phyloP scores from a whole-genome alignment of 345 rosid genomes.

The Cardamine chenopodiifolia region DNA sequence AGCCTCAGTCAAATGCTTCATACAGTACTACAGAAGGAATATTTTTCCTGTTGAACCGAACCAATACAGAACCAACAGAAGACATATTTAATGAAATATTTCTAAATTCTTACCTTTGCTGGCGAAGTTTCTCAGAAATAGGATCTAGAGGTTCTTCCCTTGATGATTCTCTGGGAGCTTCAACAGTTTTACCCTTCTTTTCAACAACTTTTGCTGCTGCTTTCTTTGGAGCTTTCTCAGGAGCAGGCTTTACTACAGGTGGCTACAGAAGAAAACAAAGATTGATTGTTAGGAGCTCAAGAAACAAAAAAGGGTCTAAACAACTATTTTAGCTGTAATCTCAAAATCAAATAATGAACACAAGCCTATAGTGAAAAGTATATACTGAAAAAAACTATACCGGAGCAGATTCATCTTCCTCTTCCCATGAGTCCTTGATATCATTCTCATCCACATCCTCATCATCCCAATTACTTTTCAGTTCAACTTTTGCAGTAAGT shows the following conservation, averaged over 20 bases:
- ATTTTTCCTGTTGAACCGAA: neutral
- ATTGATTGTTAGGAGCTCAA: neutral
- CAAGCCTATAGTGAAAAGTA: neutral
- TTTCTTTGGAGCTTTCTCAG: constrained; percentile 55
- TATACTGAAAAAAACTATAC: constrained; percentile 44
- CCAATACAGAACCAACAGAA: neutral
- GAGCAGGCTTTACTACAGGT: constrained; percentile 52
- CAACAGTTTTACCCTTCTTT: constrained; percentile 58
- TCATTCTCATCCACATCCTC: constrained; percentile 84
- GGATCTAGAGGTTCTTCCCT: constrained; percentile 64
- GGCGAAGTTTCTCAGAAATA: constrained; percentile 69
- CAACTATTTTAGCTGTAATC: neutral
- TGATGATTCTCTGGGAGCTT: constrained; percentile 32
- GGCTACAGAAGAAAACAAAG: constrained; percentile 40
- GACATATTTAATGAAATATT: constrained; percentile 1
- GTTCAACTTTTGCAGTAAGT: constrained; percentile 49
- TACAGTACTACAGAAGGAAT: neutral
- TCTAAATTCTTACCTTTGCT: constrained; percentile 60
- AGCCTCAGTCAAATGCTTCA: neutral
- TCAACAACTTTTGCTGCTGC: constrained; percentile 48
- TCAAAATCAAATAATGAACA: constrained; percentile 1
- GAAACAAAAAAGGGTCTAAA: neutral
- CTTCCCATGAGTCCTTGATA: constrained; percentile 97
- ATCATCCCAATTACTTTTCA: constrained; percentile 78
- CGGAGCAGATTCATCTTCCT: constrained; percentile 77